Percentiles rank a stretch among this genome's conserved stretches.
phyloP scores from a whole-genome alignment of 2,329 filamentous ascomycete species.

The Coniochaeta sp. region DNA sequence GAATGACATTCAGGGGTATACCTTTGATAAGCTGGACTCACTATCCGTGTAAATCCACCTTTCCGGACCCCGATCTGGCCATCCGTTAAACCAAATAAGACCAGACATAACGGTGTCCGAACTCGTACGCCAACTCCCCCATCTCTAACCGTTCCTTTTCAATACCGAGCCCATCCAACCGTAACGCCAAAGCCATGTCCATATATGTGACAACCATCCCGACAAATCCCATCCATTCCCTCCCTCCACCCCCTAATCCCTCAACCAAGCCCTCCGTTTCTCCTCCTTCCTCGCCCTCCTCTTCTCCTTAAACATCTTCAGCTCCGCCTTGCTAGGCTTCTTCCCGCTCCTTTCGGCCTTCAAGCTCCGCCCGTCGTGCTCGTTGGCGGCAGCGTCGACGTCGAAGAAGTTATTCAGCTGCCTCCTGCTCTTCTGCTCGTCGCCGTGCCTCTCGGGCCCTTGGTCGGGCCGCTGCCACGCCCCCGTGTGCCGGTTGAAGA shows the following conservation, averaged over 20 bases:
- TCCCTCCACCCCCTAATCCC: conserved; percentile 51
- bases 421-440: conserved; percentile 78
- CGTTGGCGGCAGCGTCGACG: conserved; percentile 86
- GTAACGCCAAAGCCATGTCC: too few relatives aligned
- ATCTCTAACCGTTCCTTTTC: too few relatives aligned
- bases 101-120: too few relatives aligned
- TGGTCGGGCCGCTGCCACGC: conserved; percentile 65
- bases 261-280: conserved; percentile 85
- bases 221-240: too few relatives aligned
- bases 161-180: too few relatives aligned
- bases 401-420: conserved; percentile 97
- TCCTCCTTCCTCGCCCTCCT: conserved; percentile 85
- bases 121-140: too few relatives aligned
- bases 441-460: conserved; percentile 69
- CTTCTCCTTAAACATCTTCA: conserved; percentile 91
- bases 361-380: conserved; percentile 81
- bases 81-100: too few relatives aligned
- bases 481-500: conserved; percentile 91
- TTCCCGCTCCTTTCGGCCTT: conserved; percentile 85
- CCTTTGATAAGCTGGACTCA: too few relatives aligned
- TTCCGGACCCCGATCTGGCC: too few relatives aligned
- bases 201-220: too few relatives aligned
- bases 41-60: too few relatives aligned
- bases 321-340: conserved; percentile 75
- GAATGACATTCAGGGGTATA: too few relatives aligned